Percentiles rank a stretch among this genome's conserved stretches.
phyloP scores from a whole-genome alignment of 306 rosid genomes.

The Boehmeria nivea region DNA sequence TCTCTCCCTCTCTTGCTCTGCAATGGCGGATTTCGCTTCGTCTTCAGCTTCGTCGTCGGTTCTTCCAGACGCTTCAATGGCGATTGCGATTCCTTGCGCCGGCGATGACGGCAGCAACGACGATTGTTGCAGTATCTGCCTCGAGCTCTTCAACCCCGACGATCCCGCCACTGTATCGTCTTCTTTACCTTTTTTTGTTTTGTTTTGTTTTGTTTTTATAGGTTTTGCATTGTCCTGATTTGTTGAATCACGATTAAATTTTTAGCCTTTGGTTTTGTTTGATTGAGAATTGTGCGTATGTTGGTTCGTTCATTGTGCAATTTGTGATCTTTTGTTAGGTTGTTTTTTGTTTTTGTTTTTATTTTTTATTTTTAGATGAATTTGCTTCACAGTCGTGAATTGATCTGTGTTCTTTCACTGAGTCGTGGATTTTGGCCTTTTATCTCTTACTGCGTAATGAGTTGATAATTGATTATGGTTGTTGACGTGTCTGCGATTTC shows the following conservation, averaged over 20 bases:
- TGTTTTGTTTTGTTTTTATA: background rate
- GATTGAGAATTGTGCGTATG: background rate
- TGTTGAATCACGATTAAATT: too few species aligned
- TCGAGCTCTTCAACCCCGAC: constrained; percentile 54
- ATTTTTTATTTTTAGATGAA: background rate
- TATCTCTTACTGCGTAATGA: too few species aligned
- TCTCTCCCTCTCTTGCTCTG: background rate
- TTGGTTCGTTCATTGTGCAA: background rate
- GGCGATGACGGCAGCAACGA: constrained; percentile 46
- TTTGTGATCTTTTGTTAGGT: background rate
- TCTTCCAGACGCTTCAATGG: constrained; percentile 36
- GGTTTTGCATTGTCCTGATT: too few species aligned
- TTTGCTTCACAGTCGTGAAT: too few species aligned
- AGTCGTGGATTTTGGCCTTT: too few species aligned
- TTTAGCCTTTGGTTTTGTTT: background rate
- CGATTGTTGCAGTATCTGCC: constrained; percentile 83
- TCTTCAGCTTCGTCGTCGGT: constrained; percentile 20
- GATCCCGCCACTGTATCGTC: constrained; percentile 74
- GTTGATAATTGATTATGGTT: too few species aligned
- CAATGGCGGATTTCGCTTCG: constrained; percentile 41
- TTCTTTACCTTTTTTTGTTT: background rate
- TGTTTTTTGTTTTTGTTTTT: background rate
- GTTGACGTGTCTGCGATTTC: too few species aligned
- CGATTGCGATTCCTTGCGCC: constrained; percentile 33
- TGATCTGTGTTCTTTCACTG: too few species aligned